Conservation (phyloP, 1,284 basidiomycete genomes). For the Trametes sp. region DNA sequence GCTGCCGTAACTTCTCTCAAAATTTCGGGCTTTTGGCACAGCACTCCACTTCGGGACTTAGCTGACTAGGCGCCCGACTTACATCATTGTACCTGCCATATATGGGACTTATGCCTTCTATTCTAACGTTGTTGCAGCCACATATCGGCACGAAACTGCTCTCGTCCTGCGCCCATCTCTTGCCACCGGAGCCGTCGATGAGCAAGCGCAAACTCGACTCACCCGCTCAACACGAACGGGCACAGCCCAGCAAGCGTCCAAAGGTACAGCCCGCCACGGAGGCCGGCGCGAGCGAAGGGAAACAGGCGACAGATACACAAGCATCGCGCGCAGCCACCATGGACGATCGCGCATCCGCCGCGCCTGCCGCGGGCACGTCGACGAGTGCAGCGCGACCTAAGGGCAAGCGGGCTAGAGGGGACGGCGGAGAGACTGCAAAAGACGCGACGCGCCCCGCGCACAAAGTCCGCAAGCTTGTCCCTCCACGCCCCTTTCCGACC, state of each 20-base stretch:
- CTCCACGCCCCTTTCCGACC: slow-evolving; percentile 77
- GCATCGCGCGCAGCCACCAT: neutral
- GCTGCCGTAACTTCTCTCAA: slow-evolving; percentile 10
- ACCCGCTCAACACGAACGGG: neutral
- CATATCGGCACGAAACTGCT: neutral
- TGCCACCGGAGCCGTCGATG: slow-evolving; percentile 27
- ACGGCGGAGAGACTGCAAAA: neutral
- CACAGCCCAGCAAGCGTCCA: slow-evolving; percentile 19
- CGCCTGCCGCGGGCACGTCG: neutral
- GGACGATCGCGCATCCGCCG: neutral
- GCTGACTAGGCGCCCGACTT: neutral
- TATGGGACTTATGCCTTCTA: neutral
- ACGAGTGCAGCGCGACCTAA: neutral
- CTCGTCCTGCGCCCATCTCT: slow-evolving; percentile 11
- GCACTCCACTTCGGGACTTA: slow-evolving; percentile 15
- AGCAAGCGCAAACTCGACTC: slow-evolving; percentile 49
- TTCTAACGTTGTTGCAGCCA: neutral
- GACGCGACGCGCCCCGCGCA: slow-evolving; percentile 21
- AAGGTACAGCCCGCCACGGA: slow-evolving; percentile 2
- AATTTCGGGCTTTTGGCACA: slow-evolving; percentile 13
- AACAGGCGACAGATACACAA: neutral
- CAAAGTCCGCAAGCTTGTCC: slow-evolving; percentile 69
- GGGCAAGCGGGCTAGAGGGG: slow-evolving; percentile 14
- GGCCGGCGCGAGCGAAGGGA: neutral
- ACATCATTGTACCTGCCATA: neutral